Conservation (phyloP, 345 rosid genomes). For the Eucalyptus polyanthemos region DNA sequence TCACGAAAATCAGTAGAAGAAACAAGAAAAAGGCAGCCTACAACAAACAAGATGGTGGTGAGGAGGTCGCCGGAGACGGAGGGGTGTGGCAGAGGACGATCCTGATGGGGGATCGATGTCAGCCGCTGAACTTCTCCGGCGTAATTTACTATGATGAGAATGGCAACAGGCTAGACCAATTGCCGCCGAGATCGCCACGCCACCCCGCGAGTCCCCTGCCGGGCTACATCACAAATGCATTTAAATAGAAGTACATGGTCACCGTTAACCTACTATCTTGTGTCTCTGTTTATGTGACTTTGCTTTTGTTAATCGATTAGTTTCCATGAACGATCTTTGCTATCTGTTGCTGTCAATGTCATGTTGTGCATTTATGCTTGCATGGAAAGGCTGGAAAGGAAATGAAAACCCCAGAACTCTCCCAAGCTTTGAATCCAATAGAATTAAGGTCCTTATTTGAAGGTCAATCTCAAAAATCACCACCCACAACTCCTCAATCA, state of each 20-base stretch:
- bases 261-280: background rate
- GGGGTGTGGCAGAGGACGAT: slow-evolving; percentile 88
- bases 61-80: slow-evolving; percentile 49
- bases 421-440: background rate
- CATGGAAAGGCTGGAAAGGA: background rate
- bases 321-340: background rate
- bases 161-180: slow-evolving; percentile 48
- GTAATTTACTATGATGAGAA: slow-evolving; percentile 66
- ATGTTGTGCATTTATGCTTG: background rate
- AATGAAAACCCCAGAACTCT: background rate
- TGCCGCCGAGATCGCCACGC: slow-evolving; percentile 73
- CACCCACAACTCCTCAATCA: background rate
- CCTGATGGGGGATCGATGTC: slow-evolving; percentile 91
- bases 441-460: background rate
- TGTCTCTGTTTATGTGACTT: background rate
- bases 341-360: background rate
- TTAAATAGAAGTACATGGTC: background rate
- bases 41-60: slow-evolving; percentile 25
- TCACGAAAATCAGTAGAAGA: slow-evolving; percentile 16
- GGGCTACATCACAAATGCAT: background rate
- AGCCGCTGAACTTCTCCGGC: slow-evolving; percentile 89
- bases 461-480: background rate
- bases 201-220: slow-evolving; percentile 44
- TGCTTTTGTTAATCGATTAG: background rate
- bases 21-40: slow-evolving; percentile 20